These are phyloP conservation scores for Torrubiella hemipterigena DNA, from an alignment of 2,329 filamentous ascomycete genomes.

Conservation along the genomic window DNA sequence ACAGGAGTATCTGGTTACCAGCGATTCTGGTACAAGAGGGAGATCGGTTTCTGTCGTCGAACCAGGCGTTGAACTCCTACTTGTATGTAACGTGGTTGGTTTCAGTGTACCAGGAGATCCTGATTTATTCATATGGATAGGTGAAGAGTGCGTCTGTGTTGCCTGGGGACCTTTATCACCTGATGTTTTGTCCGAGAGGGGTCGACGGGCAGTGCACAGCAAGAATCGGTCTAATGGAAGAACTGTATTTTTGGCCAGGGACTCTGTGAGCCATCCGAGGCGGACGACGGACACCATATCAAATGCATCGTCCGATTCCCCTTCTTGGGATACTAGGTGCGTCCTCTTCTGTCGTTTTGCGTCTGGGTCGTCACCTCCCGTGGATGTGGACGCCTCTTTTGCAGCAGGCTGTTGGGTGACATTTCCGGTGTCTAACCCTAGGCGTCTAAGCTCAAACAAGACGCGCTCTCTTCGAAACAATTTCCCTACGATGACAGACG, in stretches of 20 bases:
- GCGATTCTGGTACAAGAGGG: constrained; percentile 60
- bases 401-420: too few species aligned
- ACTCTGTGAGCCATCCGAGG: constrained; percentile 46
- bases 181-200: too few species aligned
- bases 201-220: too few species aligned
- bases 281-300: constrained; percentile 41
- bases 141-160: too few species aligned
- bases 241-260: constrained; percentile 27
- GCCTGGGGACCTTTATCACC: too few species aligned
- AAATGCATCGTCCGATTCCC: not conserved
- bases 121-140: too few species aligned
- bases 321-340: not conserved
- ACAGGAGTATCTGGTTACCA: constrained; percentile 59
- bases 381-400: too few species aligned
- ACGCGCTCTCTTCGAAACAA: constrained; percentile 59
- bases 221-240: constrained; percentile 39
- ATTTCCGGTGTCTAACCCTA: constrained; percentile 49
- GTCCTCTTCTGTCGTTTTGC: constrained; percentile 11
- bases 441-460: constrained; percentile 62
- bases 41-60: constrained; percentile 46
- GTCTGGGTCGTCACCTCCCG: too few species aligned
- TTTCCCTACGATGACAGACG: constrained; percentile 62
- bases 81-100: too few species aligned
- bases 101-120: too few species aligned
- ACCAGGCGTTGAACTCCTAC: too few species aligned